Evolutionary conservation across 2,329 filamentous ascomycete species (phyloP), one percentile per base, ranked within the genome.

Genomic region (Pyrenophora tritici-repentis): DNA sequence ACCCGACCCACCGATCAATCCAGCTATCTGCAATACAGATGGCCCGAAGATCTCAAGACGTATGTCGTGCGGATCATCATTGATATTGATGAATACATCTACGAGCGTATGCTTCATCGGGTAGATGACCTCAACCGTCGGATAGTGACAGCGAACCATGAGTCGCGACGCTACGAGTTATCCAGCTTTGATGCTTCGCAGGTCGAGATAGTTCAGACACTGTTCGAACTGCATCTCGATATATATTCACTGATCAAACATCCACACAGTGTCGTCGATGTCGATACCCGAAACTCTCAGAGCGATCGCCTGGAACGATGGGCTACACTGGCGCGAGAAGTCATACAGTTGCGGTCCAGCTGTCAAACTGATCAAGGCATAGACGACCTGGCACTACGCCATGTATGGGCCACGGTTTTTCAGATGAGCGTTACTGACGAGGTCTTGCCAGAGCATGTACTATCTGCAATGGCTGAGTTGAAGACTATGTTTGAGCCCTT

Each of bases 181-280:
- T 63, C 67, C 0, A 48, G 60, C 2, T 64, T 67, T 26, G 68
- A 79, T 35, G 54, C 72, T 17, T 67, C 67, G 10, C 62, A 77
- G 22, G 67, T 82, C 34, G 81, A 84, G 42, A 78, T 86, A 66
- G 73, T 81, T 1, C 78, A 89, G 65, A 79, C 80, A 2, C 72
- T 89, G 3, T 87, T 86, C 58, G 86, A 89, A 67, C 72, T 89
- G 26, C 86, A 89, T 62, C 76, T 89, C 5, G 86, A 89, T 62
- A 76, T 87, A 7, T 87, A 85, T 65, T 81, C 81, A 5, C 73
- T 81, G n/a, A 83, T 87, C 59, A 86, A 82, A 42, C 82, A 82
- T 56, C 80, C 83, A 0, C 80, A 79, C 57, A 86, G 81, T 58
- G 79, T 82, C 18, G 78, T 84, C 5, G 78, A 82, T 50, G 62